Conservation (phyloP, 305 asterid genomes). For the Caryopteris hybrid region DNA sequence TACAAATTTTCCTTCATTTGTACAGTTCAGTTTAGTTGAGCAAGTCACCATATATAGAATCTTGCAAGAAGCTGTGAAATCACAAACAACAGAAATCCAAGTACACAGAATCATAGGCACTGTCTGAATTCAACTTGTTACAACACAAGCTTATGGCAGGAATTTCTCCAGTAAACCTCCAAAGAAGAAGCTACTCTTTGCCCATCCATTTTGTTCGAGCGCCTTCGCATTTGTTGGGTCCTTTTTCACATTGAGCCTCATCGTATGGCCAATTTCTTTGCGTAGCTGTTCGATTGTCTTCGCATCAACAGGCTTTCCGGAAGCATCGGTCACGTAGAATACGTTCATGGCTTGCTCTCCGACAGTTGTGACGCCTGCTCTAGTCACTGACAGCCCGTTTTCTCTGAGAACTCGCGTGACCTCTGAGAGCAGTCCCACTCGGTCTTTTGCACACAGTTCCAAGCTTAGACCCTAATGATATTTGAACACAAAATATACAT, state of each 20-base stretch:
- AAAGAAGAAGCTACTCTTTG: constrained; percentile 77
- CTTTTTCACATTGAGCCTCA: constrained; percentile 80
- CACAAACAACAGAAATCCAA: constrained; percentile 5
- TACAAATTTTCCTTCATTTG: constrained; percentile 22
- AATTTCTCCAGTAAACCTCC: constrained; percentile 74
- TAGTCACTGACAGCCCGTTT: constrained; percentile 76
- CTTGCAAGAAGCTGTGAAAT: constrained; percentile 18
- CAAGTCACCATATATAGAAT: constrained; percentile 9
- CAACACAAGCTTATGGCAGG: constrained; percentile 25
- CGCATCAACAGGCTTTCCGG: constrained; percentile 74
- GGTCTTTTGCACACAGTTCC: constrained; percentile 87
- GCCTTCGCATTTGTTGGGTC: constrained; percentile 42
- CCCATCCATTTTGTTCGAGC: constrained; percentile 62
- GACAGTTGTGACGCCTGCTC: constrained; percentile 83
- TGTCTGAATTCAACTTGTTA: constrained; percentile 1
- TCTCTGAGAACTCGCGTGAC: constrained; percentile 88
- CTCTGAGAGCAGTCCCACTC: constrained; percentile 84
- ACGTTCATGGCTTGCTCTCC: constrained; percentile 78
- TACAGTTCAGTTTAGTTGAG: constrained; percentile 20
- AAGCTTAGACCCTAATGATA: constrained; percentile 66
- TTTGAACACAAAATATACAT: neutral
- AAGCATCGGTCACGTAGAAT: constrained; percentile 80
- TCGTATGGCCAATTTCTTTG: constrained; percentile 73
- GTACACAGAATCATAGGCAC: neutral
- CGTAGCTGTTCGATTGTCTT: constrained; percentile 62